These are phyloP conservation scores for Cardiospermum halicacabum DNA, from an alignment of 345 rosid genomes.

Conservation along the genomic window DNA sequence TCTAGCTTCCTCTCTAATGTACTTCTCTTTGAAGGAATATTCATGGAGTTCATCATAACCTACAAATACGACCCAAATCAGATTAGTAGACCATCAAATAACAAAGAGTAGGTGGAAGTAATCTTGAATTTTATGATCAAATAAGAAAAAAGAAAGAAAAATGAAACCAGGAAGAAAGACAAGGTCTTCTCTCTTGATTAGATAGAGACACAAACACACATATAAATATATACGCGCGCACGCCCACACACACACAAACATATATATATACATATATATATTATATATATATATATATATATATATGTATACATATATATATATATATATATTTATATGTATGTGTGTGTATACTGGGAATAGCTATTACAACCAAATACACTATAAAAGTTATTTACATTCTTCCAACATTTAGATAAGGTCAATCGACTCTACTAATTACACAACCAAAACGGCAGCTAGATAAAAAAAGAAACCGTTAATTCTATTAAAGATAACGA, in stretches of 20 bases:
- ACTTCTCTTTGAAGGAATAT: slow-evolving; percentile 98
- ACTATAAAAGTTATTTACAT: neutral
- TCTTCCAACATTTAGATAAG: slow-evolving; percentile 2
- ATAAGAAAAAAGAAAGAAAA: slow-evolving; percentile 13
- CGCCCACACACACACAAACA: too few species aligned
- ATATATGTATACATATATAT: too few species aligned
- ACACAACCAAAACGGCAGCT: neutral
- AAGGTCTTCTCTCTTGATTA: slow-evolving; percentile 1
- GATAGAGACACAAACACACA: neutral
- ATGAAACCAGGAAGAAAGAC: slow-evolving; percentile 7
- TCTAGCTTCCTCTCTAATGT: slow-evolving; percentile 98
- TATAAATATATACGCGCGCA: too few species aligned
- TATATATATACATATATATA: too few species aligned
- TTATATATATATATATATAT: too few species aligned
- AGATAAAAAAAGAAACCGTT: neutral
- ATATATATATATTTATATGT: too few species aligned
- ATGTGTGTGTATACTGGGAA: too few species aligned
- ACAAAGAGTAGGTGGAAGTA: neutral
- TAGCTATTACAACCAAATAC: slow-evolving; percentile 1
- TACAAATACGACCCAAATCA: slow-evolving; percentile 31
- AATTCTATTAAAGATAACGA: slow-evolving; percentile 25
- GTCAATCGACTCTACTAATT: neutral
- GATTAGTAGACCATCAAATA: slow-evolving; percentile 21
- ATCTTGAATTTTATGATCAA: neutral
- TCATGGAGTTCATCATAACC: slow-evolving; percentile 99